phyloP scores from a whole-genome alignment of 257 asterid genomes.

The Verbena officinalis region DNA sequence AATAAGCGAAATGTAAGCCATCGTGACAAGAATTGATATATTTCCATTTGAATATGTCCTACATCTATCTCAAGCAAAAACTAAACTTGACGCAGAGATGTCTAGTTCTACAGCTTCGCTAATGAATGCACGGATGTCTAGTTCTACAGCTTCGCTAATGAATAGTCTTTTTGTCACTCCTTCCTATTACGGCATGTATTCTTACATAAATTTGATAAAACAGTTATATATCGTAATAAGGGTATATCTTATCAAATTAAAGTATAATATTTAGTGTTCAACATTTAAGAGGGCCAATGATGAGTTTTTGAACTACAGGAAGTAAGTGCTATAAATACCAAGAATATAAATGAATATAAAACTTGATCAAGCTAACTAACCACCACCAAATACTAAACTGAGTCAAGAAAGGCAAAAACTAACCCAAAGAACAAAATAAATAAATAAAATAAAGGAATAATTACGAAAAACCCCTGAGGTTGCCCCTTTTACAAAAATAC shows the following conservation, averaged over 20 bases:
- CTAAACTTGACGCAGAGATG: background rate
- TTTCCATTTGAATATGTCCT: no score
- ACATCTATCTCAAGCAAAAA: background rate
- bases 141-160: background rate
- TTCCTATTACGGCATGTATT: background rate
- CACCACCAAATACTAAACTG: constrained; percentile 18
- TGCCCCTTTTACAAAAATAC: no score
- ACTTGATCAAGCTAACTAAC: constrained; percentile 5
- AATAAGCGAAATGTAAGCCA: no score
- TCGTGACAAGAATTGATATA: no score
- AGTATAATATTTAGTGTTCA: no score
- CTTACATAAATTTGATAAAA: no score
- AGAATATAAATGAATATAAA: background rate
- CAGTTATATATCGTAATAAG: no score
- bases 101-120: background rate
- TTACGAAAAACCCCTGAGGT: background rate
- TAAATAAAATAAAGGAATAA: background rate
- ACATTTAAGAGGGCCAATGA: no score
- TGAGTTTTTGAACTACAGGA: no score
- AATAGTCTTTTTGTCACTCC: background rate
- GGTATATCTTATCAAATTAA: no score
- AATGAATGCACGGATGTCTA: background rate
- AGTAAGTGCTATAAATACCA: no score
- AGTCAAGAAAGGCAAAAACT: background rate
- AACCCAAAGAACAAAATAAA: background rate